Percentiles rank a stretch among this genome's conserved stretches.
These are phyloP conservation scores for Usnea hakonensis DNA, from an alignment of 495 filamentous ascomycete genomes.

Conservation along the genomic window DNA sequence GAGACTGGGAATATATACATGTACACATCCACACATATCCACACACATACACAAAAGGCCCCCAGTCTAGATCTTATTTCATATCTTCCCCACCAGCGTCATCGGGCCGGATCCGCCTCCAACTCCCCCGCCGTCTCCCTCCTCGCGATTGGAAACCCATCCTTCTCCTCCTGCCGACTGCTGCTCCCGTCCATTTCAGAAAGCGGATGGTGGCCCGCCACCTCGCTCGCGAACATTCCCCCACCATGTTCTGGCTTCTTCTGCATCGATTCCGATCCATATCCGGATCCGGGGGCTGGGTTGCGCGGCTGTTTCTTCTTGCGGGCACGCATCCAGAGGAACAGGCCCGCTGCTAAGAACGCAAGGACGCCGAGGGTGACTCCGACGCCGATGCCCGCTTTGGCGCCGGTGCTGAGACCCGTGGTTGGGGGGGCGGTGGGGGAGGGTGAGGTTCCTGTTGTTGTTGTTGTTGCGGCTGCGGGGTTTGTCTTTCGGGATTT, in stretches of 20 bases:
- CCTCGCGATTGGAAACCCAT: neutral
- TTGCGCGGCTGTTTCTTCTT: neutral
- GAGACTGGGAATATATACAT: neutral
- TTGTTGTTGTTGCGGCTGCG: neutral
- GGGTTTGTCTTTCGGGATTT: neutral
- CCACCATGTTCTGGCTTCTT: neutral
- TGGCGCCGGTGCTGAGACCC: neutral
- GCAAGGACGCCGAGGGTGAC: neutral
- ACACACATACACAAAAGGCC: too few species aligned
- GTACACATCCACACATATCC: too few species aligned
- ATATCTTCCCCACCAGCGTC: too few species aligned
- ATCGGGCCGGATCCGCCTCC: neutral
- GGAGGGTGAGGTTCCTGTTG: too few species aligned
- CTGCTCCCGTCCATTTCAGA: neutral
- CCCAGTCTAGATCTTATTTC: too few species aligned
- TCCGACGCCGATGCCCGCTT: neutral
- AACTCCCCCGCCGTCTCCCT: neutral
- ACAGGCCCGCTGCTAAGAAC: neutral
- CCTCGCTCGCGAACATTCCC: neutral
- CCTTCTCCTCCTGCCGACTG: neutral
- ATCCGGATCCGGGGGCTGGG: neutral
- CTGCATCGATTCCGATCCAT: too few species aligned
- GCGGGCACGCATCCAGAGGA: neutral
- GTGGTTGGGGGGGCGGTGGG: too few species aligned
- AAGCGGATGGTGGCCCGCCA: neutral